Base-by-base conservation (phyloP, 78 protist species). In the Carpediemonas membranifera region DNA sequence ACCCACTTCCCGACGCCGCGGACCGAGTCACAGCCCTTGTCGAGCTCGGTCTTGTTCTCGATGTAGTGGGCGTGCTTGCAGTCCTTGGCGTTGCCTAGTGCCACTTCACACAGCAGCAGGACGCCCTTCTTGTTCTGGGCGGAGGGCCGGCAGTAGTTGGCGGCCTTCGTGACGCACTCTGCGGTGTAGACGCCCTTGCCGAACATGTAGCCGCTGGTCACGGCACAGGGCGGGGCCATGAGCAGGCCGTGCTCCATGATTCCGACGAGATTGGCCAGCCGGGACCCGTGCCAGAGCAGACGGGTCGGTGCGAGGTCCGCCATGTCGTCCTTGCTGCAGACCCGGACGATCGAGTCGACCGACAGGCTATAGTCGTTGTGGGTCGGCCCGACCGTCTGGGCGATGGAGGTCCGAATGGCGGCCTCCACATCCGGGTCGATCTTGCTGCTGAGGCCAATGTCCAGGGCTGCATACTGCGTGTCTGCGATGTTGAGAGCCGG, bases 111-210 rank as follows among this genome's bases (percentile, higher is more conserved):
- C 58, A 83, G 56, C 28, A 78, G 35, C 74, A 83, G 51, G n/a
- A n/a, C n/a, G n/a, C n/a, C n/a, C n/a, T n/a, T n/a, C 33, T 52
- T 34, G 30, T 66, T 80, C 34, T 30, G 9, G 28, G 13, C 2
- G 25, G 52, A 31, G 30, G 83, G 19, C 62, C 0, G 16, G 74
- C 87, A 83, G 73, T 84, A 84, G 61, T 79, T 79, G 30, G 82
- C 87, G 24, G 64, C 13, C 70, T 84, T 84, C 13, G 52, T 14
- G 39, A 28, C 31, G 56, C 64, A 55, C 25, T 82, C 80, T 3
- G 93, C 90, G 59, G 84, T 84, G 86, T 91, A 91, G 31, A 91
- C 69, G 66, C 96, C 96, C 70, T 87, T 83, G 28, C 94, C 94
- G 61, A 87, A 90, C 90, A 83, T 79, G 79, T 87, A 87, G 27